Evolutionary conservation across 179 eudicot species (phyloP), one percentile per base, ranked within the genome.

Genomic region (Amaranthus tricolor): DNA sequence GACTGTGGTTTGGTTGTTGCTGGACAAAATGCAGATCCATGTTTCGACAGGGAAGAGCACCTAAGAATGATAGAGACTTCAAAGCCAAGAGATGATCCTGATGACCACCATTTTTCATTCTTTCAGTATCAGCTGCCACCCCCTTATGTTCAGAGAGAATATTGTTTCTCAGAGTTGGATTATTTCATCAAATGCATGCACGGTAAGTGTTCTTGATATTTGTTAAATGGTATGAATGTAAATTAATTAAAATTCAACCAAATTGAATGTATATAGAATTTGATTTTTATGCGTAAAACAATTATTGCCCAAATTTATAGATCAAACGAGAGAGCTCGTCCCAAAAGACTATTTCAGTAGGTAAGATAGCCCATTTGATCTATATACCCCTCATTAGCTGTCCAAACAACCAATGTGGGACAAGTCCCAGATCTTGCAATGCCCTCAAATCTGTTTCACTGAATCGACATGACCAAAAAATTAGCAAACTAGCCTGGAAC

Each of bases 1-100:
- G 92, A 90, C 72, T 71, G 68, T 58, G 92, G 89, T 62, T 74
- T 90, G 70, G 68, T 73, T 71, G 79, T 90, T 64, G 85, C 85
- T 71, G 90, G 93, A 71, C 85, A 90, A 75, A 89, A 86, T 78
- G 87, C 82, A 55, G 79, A 77, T 75, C 84, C 89, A 68, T 88
- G 90, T 74, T 85, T 80, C 80, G 90, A 90, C 73, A 88, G 86
- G 78, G 94, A 81, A 76, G 86, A 83, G 62, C 87, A 78, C 70
- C 62, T 75, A 64, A 84, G 80, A 79, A 71, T 88, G n/a, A 76
- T 79, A 67, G 92, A 86, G 76, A 79, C 78, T 72, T 85, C 90
- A 75, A 90, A 82, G 76, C 94, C 94, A 64, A 86, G 85, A 73
- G 83, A 86, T 53, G 85, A 90, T 84, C 92, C 94, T 57, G 94